These are phyloP conservation scores for Pleurotus djamor DNA, from an alignment of 768 basidiomycete species.

Conservation along the genomic window DNA sequence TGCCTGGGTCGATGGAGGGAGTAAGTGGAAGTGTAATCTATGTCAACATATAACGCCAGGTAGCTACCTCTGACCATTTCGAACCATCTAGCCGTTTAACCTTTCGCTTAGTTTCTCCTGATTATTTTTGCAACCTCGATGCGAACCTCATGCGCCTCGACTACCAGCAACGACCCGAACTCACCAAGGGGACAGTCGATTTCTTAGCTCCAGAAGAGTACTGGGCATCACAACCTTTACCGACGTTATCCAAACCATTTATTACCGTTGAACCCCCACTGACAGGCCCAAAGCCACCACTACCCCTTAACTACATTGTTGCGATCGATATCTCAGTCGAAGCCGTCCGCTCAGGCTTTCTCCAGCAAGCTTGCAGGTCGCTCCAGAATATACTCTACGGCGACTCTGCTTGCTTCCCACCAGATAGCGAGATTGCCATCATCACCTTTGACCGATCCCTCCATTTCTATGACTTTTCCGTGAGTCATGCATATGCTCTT, in stretches of 20 bases:
- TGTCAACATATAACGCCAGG: constrained; percentile 85
- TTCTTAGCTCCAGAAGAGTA: constrained; percentile 83
- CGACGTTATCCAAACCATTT: constrained; percentile 50
- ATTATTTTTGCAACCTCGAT: constrained; percentile 86
- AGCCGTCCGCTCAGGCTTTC: constrained; percentile 66
- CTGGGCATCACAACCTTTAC: constrained; percentile 74
- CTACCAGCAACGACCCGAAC: constrained; percentile 78
- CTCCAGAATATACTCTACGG: constrained; percentile 70
- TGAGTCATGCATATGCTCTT: constrained; percentile 32
- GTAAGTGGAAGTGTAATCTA: constrained; percentile 90
- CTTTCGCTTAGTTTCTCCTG: constrained; percentile 55
- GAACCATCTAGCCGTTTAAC: background rate
- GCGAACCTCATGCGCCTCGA: constrained; percentile 77
- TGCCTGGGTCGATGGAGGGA: constrained; percentile 78
- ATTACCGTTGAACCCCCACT: constrained; percentile 47
- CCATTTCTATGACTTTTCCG: constrained; percentile 89
- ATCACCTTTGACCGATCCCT: constrained; percentile 78
- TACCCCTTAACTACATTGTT: constrained; percentile 78
- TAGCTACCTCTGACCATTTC: constrained; percentile 30
- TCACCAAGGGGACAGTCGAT: constrained; percentile 90
- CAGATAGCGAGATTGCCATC: constrained; percentile 63
- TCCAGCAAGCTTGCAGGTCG: constrained; percentile 61
- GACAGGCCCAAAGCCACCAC: constrained; percentile 48
- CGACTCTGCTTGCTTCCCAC: constrained; percentile 49
- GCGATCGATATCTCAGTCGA: constrained; percentile 81